Evolutionary conservation across 202 grass and related monocot genomes (phyloP), one percentile per base, ranked within the genome.

Genomic region (Sporobolus alterniflorus): DNA sequence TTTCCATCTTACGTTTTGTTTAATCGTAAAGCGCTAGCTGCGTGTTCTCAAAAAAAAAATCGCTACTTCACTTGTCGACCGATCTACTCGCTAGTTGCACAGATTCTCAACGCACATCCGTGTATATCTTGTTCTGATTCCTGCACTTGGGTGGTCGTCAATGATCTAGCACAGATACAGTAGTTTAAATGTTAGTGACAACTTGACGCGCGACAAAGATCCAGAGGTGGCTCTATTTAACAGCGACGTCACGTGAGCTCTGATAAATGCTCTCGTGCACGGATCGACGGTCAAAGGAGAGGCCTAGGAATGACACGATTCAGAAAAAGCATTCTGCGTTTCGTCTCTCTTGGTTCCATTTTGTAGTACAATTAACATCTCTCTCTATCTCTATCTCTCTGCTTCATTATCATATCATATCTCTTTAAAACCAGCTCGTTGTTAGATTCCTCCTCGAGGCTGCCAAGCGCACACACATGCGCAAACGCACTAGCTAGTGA

Each of bases 211-310:
- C 57, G 57, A 62, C 57, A 30, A 62, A 62, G 57, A 62, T 62
- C 57, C 57, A 62, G 57, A 62, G 57, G 26, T 16, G 57, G 26
- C 13, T 62, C 26, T 14, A 31, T 62, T 62, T 30, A 62, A 62
- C 31, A 62, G 71, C 74, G 55, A 32, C 83, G 76, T 80, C 90
- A 89, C 74, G 83, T 89, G 90, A 89, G 65, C 69, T 82, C 82
- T 44, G 78, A 78, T 78, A 73, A 69, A 80, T 76, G 79, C 74
- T 32, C 48, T 28, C 52, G n/a, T 64, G 75, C 57, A 31, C 77
- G 0, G 36, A 39, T 39, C 36, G 36, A 39, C 8, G 36, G 36
- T 39, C 36, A 39, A 39, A 39, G 36, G 36, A 39, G 6, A 4
- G 36, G 8, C 36, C 36, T 39, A 39, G 36, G 36, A 39, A 39